Percentiles rank a stretch among this genome's conserved stretches.
These are phyloP conservation scores for Schizopora paradoxa DNA, from an alignment of 1,284 basidiomycete genomes.

Conservation along the genomic window DNA sequence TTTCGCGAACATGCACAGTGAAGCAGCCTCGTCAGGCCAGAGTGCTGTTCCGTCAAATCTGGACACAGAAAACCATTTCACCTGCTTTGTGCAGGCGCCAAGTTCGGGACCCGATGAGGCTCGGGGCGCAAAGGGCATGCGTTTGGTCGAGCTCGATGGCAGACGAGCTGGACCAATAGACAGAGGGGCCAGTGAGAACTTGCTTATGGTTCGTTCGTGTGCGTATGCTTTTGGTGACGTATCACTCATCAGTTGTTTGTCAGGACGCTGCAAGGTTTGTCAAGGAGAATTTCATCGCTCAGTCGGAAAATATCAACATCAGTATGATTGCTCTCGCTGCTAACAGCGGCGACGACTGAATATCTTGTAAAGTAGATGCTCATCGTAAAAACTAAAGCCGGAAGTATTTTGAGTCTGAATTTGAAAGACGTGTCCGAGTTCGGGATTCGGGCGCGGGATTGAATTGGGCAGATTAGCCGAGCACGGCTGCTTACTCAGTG, in stretches of 20 bases:
- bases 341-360: background rate
- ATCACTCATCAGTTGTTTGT: constrained; percentile 2
- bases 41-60: constrained; percentile 46
- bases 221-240: constrained; percentile 3
- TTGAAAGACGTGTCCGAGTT: too few species aligned
- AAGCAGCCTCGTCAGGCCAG: constrained; percentile 67
- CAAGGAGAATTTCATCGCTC: constrained; percentile 56
- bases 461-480: background rate
- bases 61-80: constrained; percentile 79
- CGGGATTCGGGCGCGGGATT: background rate
- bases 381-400: too few species aligned
- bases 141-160: constrained; percentile 82
- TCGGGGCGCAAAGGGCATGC: constrained; percentile 30
- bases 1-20: constrained; percentile 71
- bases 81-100: constrained; percentile 73
- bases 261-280: constrained; percentile 70
- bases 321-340: constrained; percentile 25
- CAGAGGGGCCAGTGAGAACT: constrained; percentile 56
- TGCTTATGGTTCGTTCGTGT: constrained; percentile 48
- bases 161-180: constrained; percentile 72
- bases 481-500: background rate
- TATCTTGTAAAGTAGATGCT: background rate
- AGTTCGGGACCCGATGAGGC: constrained; percentile 32
- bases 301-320: constrained; percentile 52
- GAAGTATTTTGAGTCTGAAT: too few species aligned